Evolutionary conservation across 2,329 filamentous ascomycete species (phyloP).

Genomic region (Pseudogymnoascus verrucosus): DNA sequence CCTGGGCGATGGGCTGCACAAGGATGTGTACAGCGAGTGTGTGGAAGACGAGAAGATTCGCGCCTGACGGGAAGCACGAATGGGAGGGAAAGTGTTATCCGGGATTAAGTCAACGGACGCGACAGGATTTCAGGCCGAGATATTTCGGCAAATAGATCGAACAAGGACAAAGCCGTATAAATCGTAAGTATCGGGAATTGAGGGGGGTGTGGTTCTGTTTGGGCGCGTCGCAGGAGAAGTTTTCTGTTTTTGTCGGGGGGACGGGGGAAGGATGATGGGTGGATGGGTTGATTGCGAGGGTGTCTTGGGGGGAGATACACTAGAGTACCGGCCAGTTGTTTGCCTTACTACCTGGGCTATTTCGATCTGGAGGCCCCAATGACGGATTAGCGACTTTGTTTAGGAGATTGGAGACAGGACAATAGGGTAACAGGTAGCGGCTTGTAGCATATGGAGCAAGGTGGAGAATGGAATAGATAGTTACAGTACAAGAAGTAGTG

Average conservation of each 20-base stretch:
- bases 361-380: background rate
- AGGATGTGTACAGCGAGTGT: slow-evolving; percentile 5
- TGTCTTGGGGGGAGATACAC: background rate
- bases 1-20: slow-evolving; percentile 6
- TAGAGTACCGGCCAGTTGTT: background rate
- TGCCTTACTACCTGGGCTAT: background rate
- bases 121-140: background rate
- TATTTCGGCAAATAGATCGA: background rate
- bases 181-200: background rate
- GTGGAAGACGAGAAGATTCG: slow-evolving; percentile 6
- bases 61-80: slow-evolving; percentile 7
- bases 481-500: background rate
- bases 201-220: background rate
- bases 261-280: background rate
- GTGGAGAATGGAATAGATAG: background rate
- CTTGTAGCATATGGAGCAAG: background rate
- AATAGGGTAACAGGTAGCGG: background rate
- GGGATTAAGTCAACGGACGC: background rate
- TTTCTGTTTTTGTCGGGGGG: background rate
- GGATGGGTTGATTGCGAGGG: background rate
- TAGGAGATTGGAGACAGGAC: background rate
- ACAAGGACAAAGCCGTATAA: background rate
- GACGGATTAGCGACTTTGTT: background rate
- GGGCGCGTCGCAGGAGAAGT: background rate
- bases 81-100: slow-evolving; percentile 5